Evolutionary conservation across 768 basidiomycete species (phyloP), one percentile per base, ranked within the genome.

Genomic region (Phallus indusiatus): DNA sequence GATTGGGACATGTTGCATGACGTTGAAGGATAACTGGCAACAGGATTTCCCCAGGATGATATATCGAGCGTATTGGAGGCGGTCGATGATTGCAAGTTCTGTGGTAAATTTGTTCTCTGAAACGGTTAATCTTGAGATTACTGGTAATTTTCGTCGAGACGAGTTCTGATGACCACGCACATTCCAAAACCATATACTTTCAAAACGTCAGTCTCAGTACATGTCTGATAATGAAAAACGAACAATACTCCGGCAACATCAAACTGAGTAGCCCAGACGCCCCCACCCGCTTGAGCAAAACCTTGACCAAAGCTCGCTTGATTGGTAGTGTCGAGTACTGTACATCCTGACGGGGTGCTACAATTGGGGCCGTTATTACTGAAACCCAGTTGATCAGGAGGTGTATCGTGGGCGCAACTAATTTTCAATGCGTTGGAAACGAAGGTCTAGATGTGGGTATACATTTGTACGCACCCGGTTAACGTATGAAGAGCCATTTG

Each of bases 201-300:
- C 68, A 14, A 59, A 64, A 14, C 60, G 20, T 51, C 35, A 57
- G 56, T 47, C 9, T 10, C 36, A 36, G 46, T 9, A 46, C 16
- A n/a, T 17, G 10, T 10, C 17, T 34, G 46, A 35, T 17, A 49
- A 14, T 75, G 18, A 24, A 24, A 65, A 2, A 60, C 78, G 67
- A 62, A 77, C 75, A 68, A 78, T 42, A 81, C 73, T 18, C 80
- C 85, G 1, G 76, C 67, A 6, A 75, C 72, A 53, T 86, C 86
- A 61, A 87, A 83, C 64, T 87, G 85, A 2, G 84, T 77, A 1
- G 86, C 86, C 69, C 75, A 91, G 1, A 84, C 81, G 5, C 83
- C 83, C 6, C 83, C 83, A n/a, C 82, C 81, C 0, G 76, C 78
- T 8, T 69, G 55, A 8, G 78, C 78, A 63, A 83, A 83, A 1